Base-by-base conservation (phyloP, 306 rosid genomes). In the Glycine soja region DNA sequence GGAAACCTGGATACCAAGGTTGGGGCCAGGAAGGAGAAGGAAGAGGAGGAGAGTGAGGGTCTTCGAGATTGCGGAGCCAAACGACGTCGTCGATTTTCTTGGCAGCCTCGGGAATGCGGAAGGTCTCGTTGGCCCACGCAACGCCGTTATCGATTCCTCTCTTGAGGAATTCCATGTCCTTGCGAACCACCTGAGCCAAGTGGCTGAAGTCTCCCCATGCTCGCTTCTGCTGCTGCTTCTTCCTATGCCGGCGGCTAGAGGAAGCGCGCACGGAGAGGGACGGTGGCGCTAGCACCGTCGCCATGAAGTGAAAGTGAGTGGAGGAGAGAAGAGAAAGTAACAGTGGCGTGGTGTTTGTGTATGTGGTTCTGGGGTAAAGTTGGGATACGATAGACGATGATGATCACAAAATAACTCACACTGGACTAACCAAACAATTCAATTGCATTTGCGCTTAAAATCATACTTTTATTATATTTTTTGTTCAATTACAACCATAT, bases 51-150 rank as follows among this genome's bases (percentile, higher is more conserved):
- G 93, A 95, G 11, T 19, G 34, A 19, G 94, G 97, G 11, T 95
- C 93, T 75, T 95, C 99, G 11, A 95, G 87, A 75, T 87, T 56
- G 9, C 98, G 91, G 80, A 95, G 94, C 99, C 97, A 95, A 10
- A 90, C 67, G 52, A 90, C 15, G 48, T 91, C 88, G 58, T 95
- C 97, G 2, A 91, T 4, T 77, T 91, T 83, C 82, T 87, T 91
- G 0, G 88, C 80, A 38, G 90, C 84, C 78, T 83, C 81, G 0
- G 95, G 96, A 85, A 93, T 88, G 63, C 88, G 92, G 12, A 95
- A 75, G 38, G 93, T 72, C 6, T 85, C 64, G 30, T 88, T 90
- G 3, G 96, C 97, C 97, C 97, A 93, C 8, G 84, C 70, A 46
- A 93, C 42, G 1, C 97, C 96, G 50, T 70, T 86, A 15, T 76